A percentile compares a stretch with the other conserved stretches of the same genome.
These are phyloP conservation scores for Xylariaceae sp. DNA, from an alignment of 2,329 filamentous ascomycete species.

Conservation along the genomic window DNA sequence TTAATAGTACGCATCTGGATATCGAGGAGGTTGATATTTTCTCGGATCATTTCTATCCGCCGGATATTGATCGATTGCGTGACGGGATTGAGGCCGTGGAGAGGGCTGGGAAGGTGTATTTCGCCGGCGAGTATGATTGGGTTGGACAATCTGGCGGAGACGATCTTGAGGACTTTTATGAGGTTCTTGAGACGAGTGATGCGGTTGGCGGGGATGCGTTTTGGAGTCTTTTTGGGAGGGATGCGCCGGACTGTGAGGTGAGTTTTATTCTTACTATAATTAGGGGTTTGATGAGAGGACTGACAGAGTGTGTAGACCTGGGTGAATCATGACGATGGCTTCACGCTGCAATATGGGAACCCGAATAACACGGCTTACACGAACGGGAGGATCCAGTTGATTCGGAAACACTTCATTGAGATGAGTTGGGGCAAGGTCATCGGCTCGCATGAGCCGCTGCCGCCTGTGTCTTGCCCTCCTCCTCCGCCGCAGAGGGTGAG, in stretches of 20 bases:
- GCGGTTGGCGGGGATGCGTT: slow-evolving; percentile 39
- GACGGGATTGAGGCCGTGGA: slow-evolving; percentile 36
- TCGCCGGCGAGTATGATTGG: slow-evolving; percentile 46
- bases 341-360: slow-evolving; percentile 42
- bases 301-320: slow-evolving; percentile 29
- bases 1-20: slow-evolving; percentile 40
- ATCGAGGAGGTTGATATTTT: slow-evolving; percentile 43
- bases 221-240: slow-evolving; percentile 44
- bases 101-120: slow-evolving; percentile 36
- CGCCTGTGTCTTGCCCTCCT: slow-evolving; percentile 37
- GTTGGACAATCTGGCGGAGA: slow-evolving; percentile 31
- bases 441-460: slow-evolving; percentile 32
- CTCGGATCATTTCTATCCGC: slow-evolving; percentile 45
- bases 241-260: slow-evolving; percentile 41
- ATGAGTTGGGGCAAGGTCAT: slow-evolving; percentile 36
- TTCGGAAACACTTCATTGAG: slow-evolving; percentile 40
- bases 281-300: background rate
- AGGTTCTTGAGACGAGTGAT: slow-evolving; percentile 36
- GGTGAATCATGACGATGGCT: slow-evolving; percentile 42
- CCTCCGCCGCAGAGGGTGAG: slow-evolving; percentile 4
- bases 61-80: slow-evolving; percentile 37
- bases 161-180: slow-evolving; percentile 37
- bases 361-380: slow-evolving; percentile 36
- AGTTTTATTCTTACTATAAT: slow-evolving; percentile 13
- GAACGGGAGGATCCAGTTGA: slow-evolving; percentile 37